These are phyloP conservation scores for Millerozyma miso DNA, from an alignment of 805 yeast genomes.

Conservation along the genomic window DNA sequence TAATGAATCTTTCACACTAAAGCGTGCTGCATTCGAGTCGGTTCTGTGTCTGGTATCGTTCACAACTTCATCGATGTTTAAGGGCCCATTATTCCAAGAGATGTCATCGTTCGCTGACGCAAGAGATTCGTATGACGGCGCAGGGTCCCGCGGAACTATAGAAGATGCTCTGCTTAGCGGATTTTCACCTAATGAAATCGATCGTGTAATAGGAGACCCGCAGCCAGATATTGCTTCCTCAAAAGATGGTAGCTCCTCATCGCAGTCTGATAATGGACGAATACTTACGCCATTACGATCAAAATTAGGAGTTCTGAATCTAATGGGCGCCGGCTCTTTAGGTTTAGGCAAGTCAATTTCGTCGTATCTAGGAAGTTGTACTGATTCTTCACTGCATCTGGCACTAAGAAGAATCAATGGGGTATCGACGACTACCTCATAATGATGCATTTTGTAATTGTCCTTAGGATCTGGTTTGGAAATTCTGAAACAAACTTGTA, in stretches of 20 bases:
- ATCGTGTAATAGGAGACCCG: slow-evolving; percentile 30
- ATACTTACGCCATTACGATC: slow-evolving; percentile 28
- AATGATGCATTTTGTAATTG: slow-evolving; percentile 56
- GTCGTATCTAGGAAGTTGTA: slow-evolving; percentile 38
- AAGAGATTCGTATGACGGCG: slow-evolving; percentile 30
- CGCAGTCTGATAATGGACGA: slow-evolving; percentile 18
- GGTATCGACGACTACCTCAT: slow-evolving; percentile 76
- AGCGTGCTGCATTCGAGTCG: slow-evolving; percentile 9
- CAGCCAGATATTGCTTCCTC: slow-evolving; percentile 61
- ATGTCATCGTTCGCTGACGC: background rate
- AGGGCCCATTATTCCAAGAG: slow-evolving; percentile 6
- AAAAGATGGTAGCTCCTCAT: slow-evolving; percentile 51
- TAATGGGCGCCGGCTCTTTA: slow-evolving; percentile 13
- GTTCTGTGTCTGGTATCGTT: slow-evolving; percentile 7
- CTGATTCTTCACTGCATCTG: slow-evolving; percentile 36
- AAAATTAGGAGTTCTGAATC: slow-evolving; percentile 38
- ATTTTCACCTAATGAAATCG: slow-evolving; percentile 36
- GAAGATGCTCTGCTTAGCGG: slow-evolving; percentile 35
- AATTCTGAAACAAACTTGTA: slow-evolving; percentile 67
- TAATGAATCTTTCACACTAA: slow-evolving; percentile 25
- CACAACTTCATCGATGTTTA: slow-evolving; percentile 27
- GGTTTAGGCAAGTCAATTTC: slow-evolving; percentile 15
- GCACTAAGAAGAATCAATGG: slow-evolving; percentile 52
- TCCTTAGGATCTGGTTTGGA: slow-evolving; percentile 54
- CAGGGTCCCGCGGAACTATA: slow-evolving; percentile 24